Base-by-base conservation (phyloP, 1,284 basidiomycete genomes). In the Tremellales sp. region DNA sequence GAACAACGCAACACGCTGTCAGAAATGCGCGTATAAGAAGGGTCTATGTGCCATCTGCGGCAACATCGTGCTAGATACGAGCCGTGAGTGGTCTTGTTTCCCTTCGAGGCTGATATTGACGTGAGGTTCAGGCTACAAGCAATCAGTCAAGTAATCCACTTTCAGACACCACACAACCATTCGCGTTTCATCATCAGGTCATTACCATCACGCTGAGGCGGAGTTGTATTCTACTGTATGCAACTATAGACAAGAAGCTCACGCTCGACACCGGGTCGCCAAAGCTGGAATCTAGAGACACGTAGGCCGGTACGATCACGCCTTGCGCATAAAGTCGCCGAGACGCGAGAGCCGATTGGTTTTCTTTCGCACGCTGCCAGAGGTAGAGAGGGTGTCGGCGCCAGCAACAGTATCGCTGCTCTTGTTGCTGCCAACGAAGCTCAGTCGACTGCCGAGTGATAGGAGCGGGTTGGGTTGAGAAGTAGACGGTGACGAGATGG, bases 21-120 rank as follows among this genome's bases (percentile, higher is more conserved):
- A 72, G 33, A 68, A 68, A 46, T 75, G 74, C 55, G 68, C 73
- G 12, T 74, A 75, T 54, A 75, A 75, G 57, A 75, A 74, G 58
- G 72, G 72, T 21, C 51, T 73, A 10, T 75, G 73, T 53, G 67
- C 72, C 11, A 74, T 75, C 27, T 75, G 73, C 47, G 72, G 72
- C 8, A 65, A 57, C 24, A 63, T 70, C 42, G 65, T 74, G 2
- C 52, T 75, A 6, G 72, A 74, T 51, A 67, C 61, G 2, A 51
- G 51, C 22, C 48, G 70, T 70, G 51, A 60, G 70, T 58, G 40
- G 8, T 25, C 40, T 7, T n/a, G 19, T 6, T n/a, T 36, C 33
- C 15, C 15, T 13, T 15, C 33, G 7, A 22, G 12, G 36, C 43
- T 48, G 45, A 23, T 43, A 21, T 13, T 48, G n/a, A 42, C 21